Percentiles rank a stretch among this genome's conserved stretches.
phyloP scores from a whole-genome alignment of 768 basidiomycete species.

The Mycena belliarum region DNA sequence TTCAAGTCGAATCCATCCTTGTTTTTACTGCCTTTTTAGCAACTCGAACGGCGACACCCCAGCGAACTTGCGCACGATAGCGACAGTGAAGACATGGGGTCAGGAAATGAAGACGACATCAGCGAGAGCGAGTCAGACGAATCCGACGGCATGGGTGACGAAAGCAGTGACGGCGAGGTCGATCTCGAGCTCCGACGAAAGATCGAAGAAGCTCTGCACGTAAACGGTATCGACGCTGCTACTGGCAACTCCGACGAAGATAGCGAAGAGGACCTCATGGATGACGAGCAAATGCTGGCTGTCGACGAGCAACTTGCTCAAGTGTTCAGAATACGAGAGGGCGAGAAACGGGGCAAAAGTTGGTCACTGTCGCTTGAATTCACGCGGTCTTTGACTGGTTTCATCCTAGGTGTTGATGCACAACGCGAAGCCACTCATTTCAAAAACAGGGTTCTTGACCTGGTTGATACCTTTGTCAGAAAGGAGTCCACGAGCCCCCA shows the following conservation, averaged over 20 bases:
- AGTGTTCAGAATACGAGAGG: conserved; percentile 72
- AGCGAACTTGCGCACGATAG: conserved; percentile 52
- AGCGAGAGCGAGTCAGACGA: conserved; percentile 33
- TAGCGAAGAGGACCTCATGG: conserved; percentile 74
- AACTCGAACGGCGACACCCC: conserved; percentile 77
- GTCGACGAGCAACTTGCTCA: conserved; percentile 90
- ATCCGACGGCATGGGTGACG: conserved; percentile 34
- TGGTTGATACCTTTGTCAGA: conserved; percentile 84
- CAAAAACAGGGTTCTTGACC: conserved; percentile 93
- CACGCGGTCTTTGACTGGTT: background rate
- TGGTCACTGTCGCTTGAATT: conserved; percentile 15
- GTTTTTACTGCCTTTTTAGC: conserved; percentile 45
- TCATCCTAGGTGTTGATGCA: conserved; percentile 54
- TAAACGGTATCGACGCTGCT: conserved; percentile 57
- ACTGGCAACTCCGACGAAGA: conserved; percentile 50
- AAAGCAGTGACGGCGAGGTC: conserved; percentile 46
- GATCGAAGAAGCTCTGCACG: conserved; percentile 62
- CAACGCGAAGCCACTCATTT: conserved; percentile 93
- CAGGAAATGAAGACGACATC: conserved; percentile 37
- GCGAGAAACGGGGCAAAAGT: conserved; percentile 72
- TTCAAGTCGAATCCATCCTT: background rate
- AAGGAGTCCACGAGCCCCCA: conserved; percentile 76
- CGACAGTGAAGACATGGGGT: conserved; percentile 41
- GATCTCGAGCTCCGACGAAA: conserved; percentile 68
- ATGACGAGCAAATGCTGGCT: conserved; percentile 98